Base-by-base conservation (phyloP, 2,329 filamentous ascomycete genomes). In the Cladosporium sp. region DNA sequence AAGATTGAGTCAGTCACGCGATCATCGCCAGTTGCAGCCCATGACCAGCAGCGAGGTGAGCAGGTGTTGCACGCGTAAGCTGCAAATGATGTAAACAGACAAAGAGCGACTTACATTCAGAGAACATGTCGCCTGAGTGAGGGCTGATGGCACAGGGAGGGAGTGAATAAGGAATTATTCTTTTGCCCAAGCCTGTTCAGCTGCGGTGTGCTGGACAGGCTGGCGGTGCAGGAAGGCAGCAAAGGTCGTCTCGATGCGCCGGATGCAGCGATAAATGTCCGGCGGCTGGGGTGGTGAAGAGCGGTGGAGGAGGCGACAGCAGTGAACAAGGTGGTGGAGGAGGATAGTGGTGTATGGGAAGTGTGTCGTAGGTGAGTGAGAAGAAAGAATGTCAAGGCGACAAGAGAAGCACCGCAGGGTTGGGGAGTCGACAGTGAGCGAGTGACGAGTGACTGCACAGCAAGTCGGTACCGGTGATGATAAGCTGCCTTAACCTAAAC, bases 91-190 rank as follows among this genome's bases (percentile, higher is more conserved):
- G 20, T 51, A 15, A 54, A 60, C 36, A 54, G 42, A 27, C 51
- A 56, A 42, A 42, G 43, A 17, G 34, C 5, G 47, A 60, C 88
- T 74, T 79, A 95, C 89, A 95, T 84, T 95, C 89, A 52, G 89
- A 95, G 73, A 89, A 89, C 86, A 90, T 89, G 69, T 58, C 45
- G 52, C 47, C 29, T 30, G 42, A 32, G 39, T 7, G 39, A 15
- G 22, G 22, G 22, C 9, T 27, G 22, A 27, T 27, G 22, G 22
- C 9, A 27, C 9, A 27, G 22, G 22, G 22, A 27, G 22, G 9
- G 22, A 27, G 22, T 4, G 22, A n/a, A n/a, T n/a, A n/a, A 27
- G 22, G 22, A 27, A 27, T 27, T n/a, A n/a, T n/a, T n/a, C n/a
- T 27, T 37, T 19, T n/a, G 15, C 18, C 7, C 13, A 12, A 7